Conservation (phyloP, 2,329 filamentous ascomycete genomes). For the Atkinsonella texensis region DNA sequence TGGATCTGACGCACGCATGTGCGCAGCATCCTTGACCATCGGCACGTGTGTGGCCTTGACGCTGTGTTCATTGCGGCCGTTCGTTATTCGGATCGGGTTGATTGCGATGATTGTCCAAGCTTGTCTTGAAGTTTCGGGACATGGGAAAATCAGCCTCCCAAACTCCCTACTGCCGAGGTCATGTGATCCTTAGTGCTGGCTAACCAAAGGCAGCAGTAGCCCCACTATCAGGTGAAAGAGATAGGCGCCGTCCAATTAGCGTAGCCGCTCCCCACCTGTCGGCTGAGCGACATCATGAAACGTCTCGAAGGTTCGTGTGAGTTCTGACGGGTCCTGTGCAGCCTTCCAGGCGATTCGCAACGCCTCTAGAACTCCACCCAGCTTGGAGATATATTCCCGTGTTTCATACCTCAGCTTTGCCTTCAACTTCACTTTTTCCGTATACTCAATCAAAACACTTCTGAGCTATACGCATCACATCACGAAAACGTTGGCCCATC, state of each 20-base stretch:
- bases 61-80: slow-evolving; percentile 25
- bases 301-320: slow-evolving; percentile 19
- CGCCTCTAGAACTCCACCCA: background rate
- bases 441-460: background rate
- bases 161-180: slow-evolving; percentile 9
- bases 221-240: slow-evolving; percentile 17
- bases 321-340: slow-evolving; percentile 20
- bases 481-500: background rate
- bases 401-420: background rate
- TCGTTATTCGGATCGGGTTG: slow-evolving; percentile 7
- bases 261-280: slow-evolving; percentile 11
- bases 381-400: background rate
- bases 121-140: background rate
- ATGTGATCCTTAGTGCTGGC: slow-evolving; percentile 11
- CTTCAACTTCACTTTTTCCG: background rate
- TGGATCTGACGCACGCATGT: slow-evolving; percentile 29
- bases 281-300: slow-evolving; percentile 22
- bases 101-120: background rate
- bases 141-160: slow-evolving; percentile 9
- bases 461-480: background rate
- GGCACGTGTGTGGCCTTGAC: slow-evolving; percentile 23
- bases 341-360: slow-evolving; percentile 13
- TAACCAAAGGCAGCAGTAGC: background rate
- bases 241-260: slow-evolving; percentile 12
- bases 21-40: slow-evolving; percentile 29